A percentile compares a stretch with the other conserved stretches of the same genome.
Evolutionary conservation across 2,329 filamentous ascomycete genomes (phyloP).

Genomic region (Tolypocladium album): DNA sequence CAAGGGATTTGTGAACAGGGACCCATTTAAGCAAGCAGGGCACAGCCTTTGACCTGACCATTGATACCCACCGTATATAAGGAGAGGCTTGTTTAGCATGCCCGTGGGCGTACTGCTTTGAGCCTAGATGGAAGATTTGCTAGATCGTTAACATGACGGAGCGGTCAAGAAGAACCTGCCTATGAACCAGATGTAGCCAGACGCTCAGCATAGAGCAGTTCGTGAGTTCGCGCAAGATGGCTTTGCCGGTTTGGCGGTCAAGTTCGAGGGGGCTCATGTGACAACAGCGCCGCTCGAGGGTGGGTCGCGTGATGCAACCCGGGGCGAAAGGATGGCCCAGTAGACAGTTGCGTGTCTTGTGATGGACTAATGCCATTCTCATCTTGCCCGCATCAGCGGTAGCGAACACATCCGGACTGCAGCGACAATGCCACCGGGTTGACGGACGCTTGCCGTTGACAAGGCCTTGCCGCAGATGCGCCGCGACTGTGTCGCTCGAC

Average conservation of each 20-base stretch:
- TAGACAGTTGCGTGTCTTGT: neutral
- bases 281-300: constrained; percentile 1
- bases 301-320: constrained; percentile 8
- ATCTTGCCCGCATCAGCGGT: neutral
- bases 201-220: neutral
- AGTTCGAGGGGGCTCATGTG: constrained; percentile 2
- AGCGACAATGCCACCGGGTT: neutral
- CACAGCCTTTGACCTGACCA: neutral
- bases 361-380: neutral
- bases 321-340: neutral
- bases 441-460: neutral
- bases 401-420: neutral
- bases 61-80: constrained; percentile 4
- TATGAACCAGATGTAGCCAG: neutral
- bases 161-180: neutral
- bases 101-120: neutral
- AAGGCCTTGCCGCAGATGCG: neutral
- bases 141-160: neutral
- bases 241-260: neutral
- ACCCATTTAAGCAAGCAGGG: neutral
- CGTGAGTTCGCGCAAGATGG: neutral
- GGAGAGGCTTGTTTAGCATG: neutral
- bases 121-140: neutral
- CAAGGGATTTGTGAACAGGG: neutral
- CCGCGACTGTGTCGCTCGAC: neutral